Evolutionary conservation across 2,329 filamentous ascomycete species (phyloP).

Genomic region (Fusarium poae): DNA sequence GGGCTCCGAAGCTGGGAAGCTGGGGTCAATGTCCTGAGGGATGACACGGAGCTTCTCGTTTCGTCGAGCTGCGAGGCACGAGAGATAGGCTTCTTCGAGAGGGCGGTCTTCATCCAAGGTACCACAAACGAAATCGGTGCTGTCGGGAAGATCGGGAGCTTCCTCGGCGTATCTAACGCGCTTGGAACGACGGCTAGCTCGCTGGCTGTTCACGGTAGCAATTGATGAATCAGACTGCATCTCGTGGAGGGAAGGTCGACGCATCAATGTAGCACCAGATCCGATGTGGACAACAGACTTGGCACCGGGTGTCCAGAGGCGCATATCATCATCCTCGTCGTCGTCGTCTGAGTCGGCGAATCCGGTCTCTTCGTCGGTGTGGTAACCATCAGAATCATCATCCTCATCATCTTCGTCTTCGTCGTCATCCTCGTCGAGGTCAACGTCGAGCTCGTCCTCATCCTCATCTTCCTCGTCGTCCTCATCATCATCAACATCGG

Average conservation of each 20-base stretch:
- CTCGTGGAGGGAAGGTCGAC: slow-evolving; percentile 58
- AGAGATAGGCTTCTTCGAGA: slow-evolving; percentile 92
- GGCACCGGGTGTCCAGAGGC: slow-evolving; percentile 67
- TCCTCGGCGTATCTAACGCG: slow-evolving; percentile 55
- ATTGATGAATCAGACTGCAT: slow-evolving; percentile 73
- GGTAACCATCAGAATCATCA: slow-evolving; percentile 75
- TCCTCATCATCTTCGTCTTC: slow-evolving; percentile 67
- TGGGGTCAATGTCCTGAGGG: slow-evolving; percentile 98
- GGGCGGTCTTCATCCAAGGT: slow-evolving; percentile 96
- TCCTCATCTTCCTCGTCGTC: slow-evolving; percentile 63
- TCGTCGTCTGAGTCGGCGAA: slow-evolving; percentile 78
- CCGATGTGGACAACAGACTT: slow-evolving; percentile 54
- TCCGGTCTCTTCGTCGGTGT: slow-evolving; percentile 78
- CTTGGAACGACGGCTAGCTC: slow-evolving; percentile 50
- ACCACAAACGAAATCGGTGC: slow-evolving; percentile 98
- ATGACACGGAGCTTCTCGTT: slow-evolving; percentile 84
- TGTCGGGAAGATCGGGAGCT: slow-evolving; percentile 90
- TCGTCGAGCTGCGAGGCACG: slow-evolving; percentile 83
- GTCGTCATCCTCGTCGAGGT: slow-evolving; percentile 63
- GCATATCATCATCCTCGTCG: slow-evolving; percentile 73
- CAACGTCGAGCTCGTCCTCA: slow-evolving; percentile 55
- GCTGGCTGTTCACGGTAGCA: slow-evolving; percentile 60
- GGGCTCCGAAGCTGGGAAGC: slow-evolving; percentile 93
- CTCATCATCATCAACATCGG: slow-evolving; percentile 82
- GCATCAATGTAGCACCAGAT: slow-evolving; percentile 52